Conservation (phyloP, 2,329 filamentous ascomycete genomes). For the Albifimbria verrucaria region DNA sequence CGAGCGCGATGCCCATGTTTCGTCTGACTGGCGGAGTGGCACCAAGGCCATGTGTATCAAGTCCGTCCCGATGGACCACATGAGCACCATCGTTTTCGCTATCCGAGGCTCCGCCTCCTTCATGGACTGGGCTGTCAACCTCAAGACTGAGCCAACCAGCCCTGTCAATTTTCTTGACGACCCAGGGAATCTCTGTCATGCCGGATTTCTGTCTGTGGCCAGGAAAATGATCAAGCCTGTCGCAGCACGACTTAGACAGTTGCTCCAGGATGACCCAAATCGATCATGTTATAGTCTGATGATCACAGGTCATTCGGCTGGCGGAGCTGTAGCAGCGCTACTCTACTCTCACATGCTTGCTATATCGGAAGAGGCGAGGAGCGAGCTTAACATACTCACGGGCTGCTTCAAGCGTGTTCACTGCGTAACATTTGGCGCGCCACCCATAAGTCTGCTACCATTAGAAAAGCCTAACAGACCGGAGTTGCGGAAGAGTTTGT, state of each 20-base stretch:
- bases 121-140: constrained; percentile 83
- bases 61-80: constrained; percentile 72
- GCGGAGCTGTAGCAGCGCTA: constrained; percentile 77
- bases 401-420: constrained; percentile 74
- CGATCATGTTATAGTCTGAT: constrained; percentile 67
- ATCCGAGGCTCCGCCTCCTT: constrained; percentile 78
- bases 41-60: constrained; percentile 86
- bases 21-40: constrained; percentile 68
- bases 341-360: constrained; percentile 80
- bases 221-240: constrained; percentile 72
- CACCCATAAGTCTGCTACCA: constrained; percentile 71
- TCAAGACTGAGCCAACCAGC: constrained; percentile 63
- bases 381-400: constrained; percentile 68
- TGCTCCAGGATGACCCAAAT: constrained; percentile 69
- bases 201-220: constrained; percentile 75
- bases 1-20: constrained; percentile 66
- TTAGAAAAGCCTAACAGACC: constrained; percentile 54
- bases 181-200: constrained; percentile 71
- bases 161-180: constrained; percentile 75
- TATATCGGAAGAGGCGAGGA: constrained; percentile 48
- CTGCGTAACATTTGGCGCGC: constrained; percentile 82
- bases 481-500: constrained; percentile 62
- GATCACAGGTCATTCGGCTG: constrained; percentile 83
- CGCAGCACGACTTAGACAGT: constrained; percentile 63
- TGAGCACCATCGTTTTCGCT: constrained; percentile 77